Evolutionary conservation across 768 basidiomycete species (phyloP).

Genomic region (Trametes coccinea): DNA sequence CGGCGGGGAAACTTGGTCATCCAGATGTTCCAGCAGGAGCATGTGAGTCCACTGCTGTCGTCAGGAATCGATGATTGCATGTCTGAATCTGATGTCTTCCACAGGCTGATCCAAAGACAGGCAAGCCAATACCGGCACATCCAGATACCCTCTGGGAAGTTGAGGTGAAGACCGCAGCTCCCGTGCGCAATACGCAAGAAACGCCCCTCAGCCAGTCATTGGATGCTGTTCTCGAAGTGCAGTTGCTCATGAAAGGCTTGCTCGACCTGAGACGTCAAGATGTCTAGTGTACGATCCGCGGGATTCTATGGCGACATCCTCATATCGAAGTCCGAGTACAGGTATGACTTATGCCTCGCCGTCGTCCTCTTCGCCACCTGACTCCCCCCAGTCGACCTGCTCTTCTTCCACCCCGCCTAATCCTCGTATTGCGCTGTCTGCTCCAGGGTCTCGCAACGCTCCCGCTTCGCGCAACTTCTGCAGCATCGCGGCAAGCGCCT

Average conservation of each 20-base stretch:
- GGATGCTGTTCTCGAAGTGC: constrained; percentile 78
- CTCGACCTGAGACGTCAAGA: constrained; percentile 78
- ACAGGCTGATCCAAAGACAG: constrained; percentile 74
- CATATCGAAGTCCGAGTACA: no score
- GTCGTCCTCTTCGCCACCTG: constrained; percentile 34
- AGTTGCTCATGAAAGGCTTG: constrained; percentile 81
- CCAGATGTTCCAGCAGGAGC: constrained; percentile 85
- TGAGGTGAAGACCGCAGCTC: constrained; percentile 80
- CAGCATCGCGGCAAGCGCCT: constrained; percentile 44
- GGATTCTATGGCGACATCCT: no score
- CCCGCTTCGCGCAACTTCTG: constrained; percentile 43
- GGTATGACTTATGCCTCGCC: constrained; percentile 3
- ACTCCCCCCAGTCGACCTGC: constrained; percentile 55
- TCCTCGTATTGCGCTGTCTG: constrained; percentile 16
- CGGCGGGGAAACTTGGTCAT: constrained; percentile 69
- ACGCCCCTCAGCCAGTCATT: constrained; percentile 70
- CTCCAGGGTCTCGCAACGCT: constrained; percentile 27
- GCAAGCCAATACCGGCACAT: constrained; percentile 75
- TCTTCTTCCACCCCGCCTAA: constrained; percentile 41
- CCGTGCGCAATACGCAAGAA: constrained; percentile 76
- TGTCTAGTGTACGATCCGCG: constrained; percentile 37
- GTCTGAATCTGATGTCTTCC: neutral
- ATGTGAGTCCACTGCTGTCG: constrained; percentile 42
- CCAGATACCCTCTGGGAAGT: constrained; percentile 85
- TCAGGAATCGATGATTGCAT: no score